Conservation (phyloP, 1,284 basidiomycete genomes). For the Irpex rosettiformis region DNA sequence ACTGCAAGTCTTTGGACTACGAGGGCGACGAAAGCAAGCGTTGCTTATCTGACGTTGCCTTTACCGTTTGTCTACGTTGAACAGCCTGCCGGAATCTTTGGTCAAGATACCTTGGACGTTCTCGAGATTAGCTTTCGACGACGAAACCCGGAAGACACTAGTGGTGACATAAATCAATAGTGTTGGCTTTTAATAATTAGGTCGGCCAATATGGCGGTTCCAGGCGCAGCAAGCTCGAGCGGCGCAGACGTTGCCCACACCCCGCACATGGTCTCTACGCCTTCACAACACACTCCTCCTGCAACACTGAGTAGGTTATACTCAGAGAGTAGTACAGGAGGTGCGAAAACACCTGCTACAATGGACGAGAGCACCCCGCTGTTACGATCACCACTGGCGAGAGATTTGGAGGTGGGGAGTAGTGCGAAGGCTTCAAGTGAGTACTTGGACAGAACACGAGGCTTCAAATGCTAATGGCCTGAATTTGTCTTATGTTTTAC, state of each 20-base stretch:
- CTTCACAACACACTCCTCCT: constrained; percentile 13
- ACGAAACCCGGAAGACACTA: no score
- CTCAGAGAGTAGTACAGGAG: constrained; percentile 15
- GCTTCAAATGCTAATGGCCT: no score
- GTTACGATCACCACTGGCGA: constrained; percentile 13
- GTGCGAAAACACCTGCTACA: constrained; percentile 18
- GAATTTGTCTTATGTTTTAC: no score
- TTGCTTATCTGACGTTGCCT: no score
- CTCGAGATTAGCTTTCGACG: no score
- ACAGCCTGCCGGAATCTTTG: no score
- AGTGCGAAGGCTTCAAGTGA: background rate
- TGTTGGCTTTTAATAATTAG: background rate
- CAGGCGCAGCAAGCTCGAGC: background rate
- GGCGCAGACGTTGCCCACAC: background rate
- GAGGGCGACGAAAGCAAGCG: no score
- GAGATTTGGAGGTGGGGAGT: constrained; percentile 17
- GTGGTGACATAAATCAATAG: no score
- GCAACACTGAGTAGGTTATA: constrained; percentile 19
- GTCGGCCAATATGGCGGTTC: background rate
- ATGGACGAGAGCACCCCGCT: constrained; percentile 22
- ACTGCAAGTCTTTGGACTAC: no score
- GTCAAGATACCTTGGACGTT: no score
- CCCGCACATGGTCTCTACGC: background rate
- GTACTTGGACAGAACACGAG: no score
- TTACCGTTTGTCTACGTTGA: no score